Conservation (phyloP, 371 early-diverging fungal genomes). For the Mucor ambiguus region DNA sequence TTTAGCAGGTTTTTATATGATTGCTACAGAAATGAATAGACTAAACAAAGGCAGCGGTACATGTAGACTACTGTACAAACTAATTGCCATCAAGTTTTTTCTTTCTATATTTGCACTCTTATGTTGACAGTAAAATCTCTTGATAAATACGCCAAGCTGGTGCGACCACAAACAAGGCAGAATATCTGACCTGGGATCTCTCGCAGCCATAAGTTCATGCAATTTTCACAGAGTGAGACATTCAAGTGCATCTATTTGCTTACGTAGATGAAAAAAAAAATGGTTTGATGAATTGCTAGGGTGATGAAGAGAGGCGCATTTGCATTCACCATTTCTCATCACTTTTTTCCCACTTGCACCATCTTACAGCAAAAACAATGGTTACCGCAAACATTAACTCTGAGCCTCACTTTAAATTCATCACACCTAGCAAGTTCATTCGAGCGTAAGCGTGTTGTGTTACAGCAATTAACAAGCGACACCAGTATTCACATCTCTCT, state of each 20-base stretch:
- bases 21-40: not conserved
- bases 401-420: slow-evolving; percentile 1
- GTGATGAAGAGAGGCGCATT: not conserved
- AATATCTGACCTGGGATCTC: slow-evolving; percentile 1
- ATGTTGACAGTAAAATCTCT: too few relatives aligned
- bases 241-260: not conserved
- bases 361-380: not conserved
- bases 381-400: not conserved
- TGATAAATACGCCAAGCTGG: not conserved
- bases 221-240: not conserved
- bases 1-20: not conserved
- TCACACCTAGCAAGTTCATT: not conserved
- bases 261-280: not conserved
- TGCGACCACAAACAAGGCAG: not conserved
- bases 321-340: not conserved
- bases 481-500: not conserved
- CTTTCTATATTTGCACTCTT: too few relatives aligned
- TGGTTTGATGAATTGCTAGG: not conserved
- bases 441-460: not conserved
- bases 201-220: not conserved
- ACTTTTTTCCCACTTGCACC: not conserved
- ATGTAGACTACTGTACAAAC: not conserved
- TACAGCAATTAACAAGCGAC: not conserved
- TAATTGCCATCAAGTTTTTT: not conserved
- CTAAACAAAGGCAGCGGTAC: not conserved